Evolutionary conservation across 176 grass and related monocot species (phyloP).

Genomic region (Oryza meyeriana): DNA sequence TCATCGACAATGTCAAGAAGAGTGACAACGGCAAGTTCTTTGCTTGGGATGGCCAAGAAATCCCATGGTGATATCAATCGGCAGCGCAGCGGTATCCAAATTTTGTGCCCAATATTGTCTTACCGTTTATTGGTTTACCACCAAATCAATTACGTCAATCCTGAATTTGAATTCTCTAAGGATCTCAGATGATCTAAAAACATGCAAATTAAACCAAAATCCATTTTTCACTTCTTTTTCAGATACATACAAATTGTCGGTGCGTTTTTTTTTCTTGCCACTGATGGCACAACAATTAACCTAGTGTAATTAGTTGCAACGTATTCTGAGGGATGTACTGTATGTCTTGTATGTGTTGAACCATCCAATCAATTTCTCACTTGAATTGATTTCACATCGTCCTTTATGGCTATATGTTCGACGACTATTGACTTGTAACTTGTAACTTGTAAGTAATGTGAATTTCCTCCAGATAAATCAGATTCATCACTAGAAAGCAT

Average conservation of each 20-base stretch:
- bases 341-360: too few species aligned
- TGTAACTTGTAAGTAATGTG: too few species aligned
- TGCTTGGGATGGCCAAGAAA: conserved; percentile 85
- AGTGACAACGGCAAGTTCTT: conserved; percentile 90
- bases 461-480: too few species aligned
- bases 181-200: background rate
- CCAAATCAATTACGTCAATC: background rate
- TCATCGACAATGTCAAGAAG: conserved; percentile 62
- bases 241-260: background rate
- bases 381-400: background rate
- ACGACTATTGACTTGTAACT: too few species aligned
- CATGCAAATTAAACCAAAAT: background rate
- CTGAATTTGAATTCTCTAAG: background rate
- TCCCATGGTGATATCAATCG: conserved; percentile 36
- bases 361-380: background rate
- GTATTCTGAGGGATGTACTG: background rate
- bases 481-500: too few species aligned
- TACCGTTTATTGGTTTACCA: background rate
- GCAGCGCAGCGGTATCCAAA: background rate
- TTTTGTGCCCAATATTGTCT: background rate
- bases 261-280: background rate
- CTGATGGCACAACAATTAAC: background rate
- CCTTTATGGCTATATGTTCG: too few species aligned
- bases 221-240: background rate
- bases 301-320: background rate